Evolutionary conservation across 1,284 basidiomycete genomes (phyloP), one percentile per base, ranked within the genome.

Genomic region (Coniferiporia sulphurascens): DNA sequence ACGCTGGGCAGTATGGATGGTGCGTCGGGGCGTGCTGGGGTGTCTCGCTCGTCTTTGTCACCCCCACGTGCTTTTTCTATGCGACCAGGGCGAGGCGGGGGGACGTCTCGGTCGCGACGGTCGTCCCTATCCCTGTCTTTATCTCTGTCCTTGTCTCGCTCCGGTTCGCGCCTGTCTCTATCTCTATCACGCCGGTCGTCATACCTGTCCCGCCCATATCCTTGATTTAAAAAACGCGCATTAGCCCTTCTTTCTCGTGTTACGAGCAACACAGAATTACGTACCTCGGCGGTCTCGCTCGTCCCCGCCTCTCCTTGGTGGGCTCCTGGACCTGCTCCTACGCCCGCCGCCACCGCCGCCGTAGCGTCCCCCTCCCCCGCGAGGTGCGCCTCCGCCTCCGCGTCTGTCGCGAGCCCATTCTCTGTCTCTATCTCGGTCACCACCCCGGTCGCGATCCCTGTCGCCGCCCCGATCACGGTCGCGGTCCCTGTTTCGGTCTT

Each of bases 311-410:
- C 80, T 73, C 46, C 81, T 75, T 21, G 77, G 74, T 49, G 87
- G 88, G 71, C 89, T 91, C 56, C 85, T 80, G 41, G 86, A 89
- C 62, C 87, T 79, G 69, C 85, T 87, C n/a, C 59, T 55, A 22
- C 62, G 58, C 22, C 59, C 55, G 15, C 61, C 49, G 38, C 52
- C 49, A 35, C 52, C 22, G 43, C 54, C 55, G 15, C 61, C 49
- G 38, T 52, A 27, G 27, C 27, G 21, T 35, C 54, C 9, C 38
- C 38, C 12, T 2, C 38, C 38, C 9, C 38, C 38, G 38, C 38
- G 38, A 41, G 12, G 3, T 41, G 15, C 38, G 9, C 38, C 45
- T 52, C 45, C 54, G 21, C 52, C 53, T 54, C 55, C 44, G 46
- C 76, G 73, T 49, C 85, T 76, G 63, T 80, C 76, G 62, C 81